Conservation (phyloP, 2,329 filamentous ascomycete species). For the Exophiala aquamarina region DNA sequence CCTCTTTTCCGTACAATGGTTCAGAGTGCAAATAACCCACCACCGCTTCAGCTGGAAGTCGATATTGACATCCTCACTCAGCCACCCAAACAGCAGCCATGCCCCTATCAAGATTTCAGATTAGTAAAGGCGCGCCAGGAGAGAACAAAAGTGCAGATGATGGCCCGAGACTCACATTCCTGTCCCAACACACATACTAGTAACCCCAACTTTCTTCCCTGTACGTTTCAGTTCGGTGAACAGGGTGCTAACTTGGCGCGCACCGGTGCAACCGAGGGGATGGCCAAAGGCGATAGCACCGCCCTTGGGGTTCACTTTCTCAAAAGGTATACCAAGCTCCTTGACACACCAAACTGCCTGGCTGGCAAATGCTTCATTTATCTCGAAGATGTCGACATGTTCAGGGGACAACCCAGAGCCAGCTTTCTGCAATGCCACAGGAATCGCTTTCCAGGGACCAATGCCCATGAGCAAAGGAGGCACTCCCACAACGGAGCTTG, state of each 20-base stretch:
- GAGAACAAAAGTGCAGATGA: not conserved
- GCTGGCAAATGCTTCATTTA: conserved; percentile 97
- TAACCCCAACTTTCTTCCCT: conserved; percentile 82
- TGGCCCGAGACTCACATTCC: conserved; percentile 63
- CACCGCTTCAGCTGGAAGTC: too few relatives aligned
- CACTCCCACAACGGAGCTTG: conserved; percentile 82
- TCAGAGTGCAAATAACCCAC: too few relatives aligned
- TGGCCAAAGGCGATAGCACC: conserved; percentile 96
- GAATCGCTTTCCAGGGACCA: conserved; percentile 94
- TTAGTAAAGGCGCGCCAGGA: not conserved
- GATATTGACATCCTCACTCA: conserved; percentile 60
- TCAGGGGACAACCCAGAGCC: conserved; percentile 70
- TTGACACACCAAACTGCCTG: conserved; percentile 94
- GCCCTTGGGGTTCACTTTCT: conserved; percentile 97
- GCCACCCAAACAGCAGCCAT: conserved; percentile 97
- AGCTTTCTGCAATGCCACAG: conserved; percentile 83
- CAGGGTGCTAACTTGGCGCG: conserved; percentile 88
- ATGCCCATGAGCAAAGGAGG: conserved; percentile 93
- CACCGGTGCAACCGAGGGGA: conserved; percentile 86
- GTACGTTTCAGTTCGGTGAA: conserved; percentile 86
- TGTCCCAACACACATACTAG: conserved; percentile 94
- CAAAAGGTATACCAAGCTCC: conserved; percentile 75
- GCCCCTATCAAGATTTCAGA: conserved; percentile 45
- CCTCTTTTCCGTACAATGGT: too few relatives aligned
- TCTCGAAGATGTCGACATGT: conserved; percentile 96